Evolutionary conservation across 1,284 basidiomycete species (phyloP).

Genomic region (Ustilago crameri): DNA sequence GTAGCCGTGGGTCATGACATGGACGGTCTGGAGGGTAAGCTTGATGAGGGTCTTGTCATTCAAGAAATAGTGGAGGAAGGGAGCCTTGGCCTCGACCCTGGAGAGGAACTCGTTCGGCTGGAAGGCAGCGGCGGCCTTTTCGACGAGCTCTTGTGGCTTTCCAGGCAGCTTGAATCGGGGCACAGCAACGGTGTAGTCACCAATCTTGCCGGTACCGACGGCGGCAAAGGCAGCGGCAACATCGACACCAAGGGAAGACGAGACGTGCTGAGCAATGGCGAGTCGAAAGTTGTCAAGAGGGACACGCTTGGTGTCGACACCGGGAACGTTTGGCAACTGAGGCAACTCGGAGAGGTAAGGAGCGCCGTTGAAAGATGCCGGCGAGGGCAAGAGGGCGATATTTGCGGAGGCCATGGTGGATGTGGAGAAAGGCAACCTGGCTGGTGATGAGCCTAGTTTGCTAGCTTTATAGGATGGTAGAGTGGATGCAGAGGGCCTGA

Average conservation of each 20-base stretch:
- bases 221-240: slow-evolving; percentile 78
- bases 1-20: slow-evolving; percentile 75
- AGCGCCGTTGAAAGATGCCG: slow-evolving; percentile 70
- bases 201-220: slow-evolving; percentile 86
- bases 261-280: slow-evolving; percentile 82
- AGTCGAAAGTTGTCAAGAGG: slow-evolving; percentile 86
- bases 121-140: slow-evolving; percentile 76
- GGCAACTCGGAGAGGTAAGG: slow-evolving; percentile 64
- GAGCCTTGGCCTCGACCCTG: slow-evolving; percentile 54
- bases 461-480: no score
- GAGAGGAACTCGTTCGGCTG: slow-evolving; percentile 60
- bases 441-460: neutral
- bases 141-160: slow-evolving; percentile 82
- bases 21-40: slow-evolving; percentile 83
- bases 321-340: slow-evolving; percentile 56
- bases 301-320: slow-evolving; percentile 76
- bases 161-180: slow-evolving; percentile 88
- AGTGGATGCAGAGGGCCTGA: slow-evolving; percentile 1
- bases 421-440: slow-evolving; percentile 22
- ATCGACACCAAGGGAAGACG: slow-evolving; percentile 74
- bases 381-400: slow-evolving; percentile 48
- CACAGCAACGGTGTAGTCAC: slow-evolving; percentile 90
- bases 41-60: slow-evolving; percentile 75
- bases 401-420: slow-evolving; percentile 40
- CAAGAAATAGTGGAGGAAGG: slow-evolving; percentile 62